Conservation (phyloP, 768 basidiomycete species). For the Leccinum truebloodii region DNA sequence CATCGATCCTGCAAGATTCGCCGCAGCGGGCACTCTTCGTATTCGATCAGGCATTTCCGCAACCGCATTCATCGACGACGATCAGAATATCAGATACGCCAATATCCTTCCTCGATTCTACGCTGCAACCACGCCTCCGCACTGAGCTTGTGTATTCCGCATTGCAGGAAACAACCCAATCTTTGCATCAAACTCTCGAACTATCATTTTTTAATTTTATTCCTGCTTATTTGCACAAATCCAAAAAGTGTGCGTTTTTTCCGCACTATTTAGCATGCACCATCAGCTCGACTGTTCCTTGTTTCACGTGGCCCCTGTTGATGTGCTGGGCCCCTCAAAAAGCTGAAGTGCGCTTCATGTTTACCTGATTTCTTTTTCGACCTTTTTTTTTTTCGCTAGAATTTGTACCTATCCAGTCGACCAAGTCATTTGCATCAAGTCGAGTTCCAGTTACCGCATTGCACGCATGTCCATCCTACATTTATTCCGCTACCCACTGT, state of each 20-base stretch:
- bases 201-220: conserved; percentile 32
- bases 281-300: conserved; percentile 26
- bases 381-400: conserved; percentile 20
- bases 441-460: conserved; percentile 21
- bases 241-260: conserved; percentile 31
- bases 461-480: conserved; percentile 29
- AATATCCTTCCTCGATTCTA: conserved; percentile 27
- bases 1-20: conserved; percentile 33
- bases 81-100: conserved; percentile 23
- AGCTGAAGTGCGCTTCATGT: conserved; percentile 33
- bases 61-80: conserved; percentile 25
- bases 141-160: conserved; percentile 23
- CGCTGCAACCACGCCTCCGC: conserved; percentile 17
- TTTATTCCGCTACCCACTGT: conserved; percentile 29
- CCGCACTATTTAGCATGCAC: conserved; percentile 27
- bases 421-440: conserved; percentile 27
- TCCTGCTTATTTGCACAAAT: conserved; percentile 38
- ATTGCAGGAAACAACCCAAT: conserved; percentile 30
- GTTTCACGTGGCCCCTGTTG: conserved; percentile 20
- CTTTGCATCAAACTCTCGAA: conserved; percentile 35
- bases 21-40: conserved; percentile 14
- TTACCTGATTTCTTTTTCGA: conserved; percentile 16
- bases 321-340: conserved; percentile 20
- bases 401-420: conserved; percentile 27
- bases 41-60: conserved; percentile 28